These are phyloP conservation scores for Hippophae gyantsensis DNA, from an alignment of 306 rosid species.

Conservation along the genomic window DNA sequence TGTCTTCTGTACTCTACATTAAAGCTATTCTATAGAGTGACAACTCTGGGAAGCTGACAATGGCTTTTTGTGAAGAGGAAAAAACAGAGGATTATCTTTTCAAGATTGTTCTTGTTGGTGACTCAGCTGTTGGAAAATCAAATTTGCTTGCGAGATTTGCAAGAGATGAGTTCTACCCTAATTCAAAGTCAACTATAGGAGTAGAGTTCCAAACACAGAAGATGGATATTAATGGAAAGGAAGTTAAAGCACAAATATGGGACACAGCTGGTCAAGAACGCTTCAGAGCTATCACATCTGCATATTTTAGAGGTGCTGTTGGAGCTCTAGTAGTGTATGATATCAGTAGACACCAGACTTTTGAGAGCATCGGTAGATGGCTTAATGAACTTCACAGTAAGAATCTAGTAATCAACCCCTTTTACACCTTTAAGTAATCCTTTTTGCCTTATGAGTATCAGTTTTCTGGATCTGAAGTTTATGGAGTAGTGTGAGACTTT, in stretches of 20 bases:
- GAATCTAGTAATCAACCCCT: constrained; percentile 15
- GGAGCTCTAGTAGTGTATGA: constrained; percentile 88
- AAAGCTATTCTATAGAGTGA: constrained; percentile 34
- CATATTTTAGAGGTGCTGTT: constrained; percentile 85
- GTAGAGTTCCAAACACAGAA: constrained; percentile 91
- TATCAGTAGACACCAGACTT: constrained; percentile 74
- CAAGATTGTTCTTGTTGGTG: constrained; percentile 87
- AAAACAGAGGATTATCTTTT: constrained; percentile 87
- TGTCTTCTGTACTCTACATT: constrained; percentile 27
- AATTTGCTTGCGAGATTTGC: constrained; percentile 89
- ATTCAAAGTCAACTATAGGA: constrained; percentile 87
- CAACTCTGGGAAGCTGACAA: constrained; percentile 32
- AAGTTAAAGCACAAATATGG: constrained; percentile 89
- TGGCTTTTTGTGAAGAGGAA: constrained; percentile 62
- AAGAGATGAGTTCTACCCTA: constrained; percentile 85
- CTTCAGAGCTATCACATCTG: constrained; percentile 88
- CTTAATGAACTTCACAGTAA: constrained; percentile 83
- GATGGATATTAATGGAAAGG: constrained; percentile 72
- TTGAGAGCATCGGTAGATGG: constrained; percentile 84
- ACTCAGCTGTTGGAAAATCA: constrained; percentile 88
- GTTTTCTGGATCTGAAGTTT: too few species aligned
- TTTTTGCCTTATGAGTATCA: too few species aligned
- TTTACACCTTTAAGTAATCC: too few species aligned
- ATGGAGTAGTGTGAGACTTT: too few species aligned
- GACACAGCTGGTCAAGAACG: constrained; percentile 95